Base-by-base conservation (phyloP, 2,329 filamentous ascomycete species). In the Pyrenochaeta sp. region DNA sequence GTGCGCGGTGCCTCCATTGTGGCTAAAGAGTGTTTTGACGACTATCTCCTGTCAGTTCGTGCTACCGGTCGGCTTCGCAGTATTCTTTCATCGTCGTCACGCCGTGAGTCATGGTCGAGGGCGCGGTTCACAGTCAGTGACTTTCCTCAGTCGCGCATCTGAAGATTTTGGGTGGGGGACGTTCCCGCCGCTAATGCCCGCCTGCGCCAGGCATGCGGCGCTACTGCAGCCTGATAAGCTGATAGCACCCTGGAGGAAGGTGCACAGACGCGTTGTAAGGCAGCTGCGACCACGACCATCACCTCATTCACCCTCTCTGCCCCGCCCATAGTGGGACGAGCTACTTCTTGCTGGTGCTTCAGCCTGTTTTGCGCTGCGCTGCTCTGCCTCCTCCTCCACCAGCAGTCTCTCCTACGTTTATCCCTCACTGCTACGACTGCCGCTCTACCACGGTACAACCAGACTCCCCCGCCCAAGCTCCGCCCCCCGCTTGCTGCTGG, bases 151-250 rank as follows among this genome's bases (percentile, higher is more conserved):
- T 65, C 61, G 65, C 58, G 55, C 58, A 53, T 46, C 46, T 59
- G 55, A 58, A 65, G 62, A 60, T 62, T 64, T 62, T 60, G 59
- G 60, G 68, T 66, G 66, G 68, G 68, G 68, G 45, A 66, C 56
- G 5, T 34, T 56, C 44, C 61, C 60, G 51, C 36, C 48, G 46
- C 47, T 50, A 50, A 15, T 32, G 3, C 24, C 22, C 10, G 28
- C 28, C 28, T 30, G 9, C 24, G 37, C 48, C 56, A 47, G 42
- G 42, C 47, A 52, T 48, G 56, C 54, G 34, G 51, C 39, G 51
- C 60, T 64, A 63, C 42, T 64, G 64, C 58, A 46, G 52, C 24
- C 56, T 44, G 67, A 65, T 66, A 67, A 65, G 66, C 61, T 65
- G 67, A 68, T 67, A 66, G 54, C 55, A 61, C 57, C 54, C 51